A percentile compares a stretch with the other conserved stretches of the same genome.
Evolutionary conservation across 352 stramenopile genomes (phyloP).

Genomic region (Pythium pyrilobum): DNA sequence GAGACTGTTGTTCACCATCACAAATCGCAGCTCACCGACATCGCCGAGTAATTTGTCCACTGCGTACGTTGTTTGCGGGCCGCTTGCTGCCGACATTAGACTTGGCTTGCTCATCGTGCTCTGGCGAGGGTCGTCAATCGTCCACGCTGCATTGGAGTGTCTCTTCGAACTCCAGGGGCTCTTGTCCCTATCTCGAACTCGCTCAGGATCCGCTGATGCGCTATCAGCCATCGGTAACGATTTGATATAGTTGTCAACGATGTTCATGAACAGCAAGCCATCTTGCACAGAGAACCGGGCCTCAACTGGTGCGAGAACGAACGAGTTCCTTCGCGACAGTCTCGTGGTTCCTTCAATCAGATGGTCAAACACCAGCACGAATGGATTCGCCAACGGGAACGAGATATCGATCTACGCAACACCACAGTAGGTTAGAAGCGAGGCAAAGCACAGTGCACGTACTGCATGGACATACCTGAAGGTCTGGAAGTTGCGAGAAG

Average conservation of each 20-base stretch:
- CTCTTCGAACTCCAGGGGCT: slow-evolving; percentile 1
- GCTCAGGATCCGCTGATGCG: slow-evolving; percentile 2
- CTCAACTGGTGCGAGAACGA: slow-evolving; percentile 77
- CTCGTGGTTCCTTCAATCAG: slow-evolving; percentile 55
- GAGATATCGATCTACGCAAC: slow-evolving; percentile 67
- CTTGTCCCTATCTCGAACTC: slow-evolving; percentile 1
- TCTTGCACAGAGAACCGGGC: slow-evolving; percentile 86
- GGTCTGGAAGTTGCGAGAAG: slow-evolving; percentile 80
- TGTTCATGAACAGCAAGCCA: slow-evolving; percentile 73
- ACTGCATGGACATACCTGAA: slow-evolving; percentile 71
- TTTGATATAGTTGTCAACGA: slow-evolving; percentile 82
- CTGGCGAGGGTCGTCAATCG: slow-evolving; percentile 3
- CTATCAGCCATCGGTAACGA: slow-evolving; percentile 10
- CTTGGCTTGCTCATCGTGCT: slow-evolving; percentile 14
- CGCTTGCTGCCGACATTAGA: not conserved
- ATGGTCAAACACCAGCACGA: slow-evolving; percentile 79
- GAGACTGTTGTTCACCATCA: slow-evolving; percentile 87
- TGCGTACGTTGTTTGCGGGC: slow-evolving; percentile 27
- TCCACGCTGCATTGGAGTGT: not conserved
- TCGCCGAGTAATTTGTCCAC: slow-evolving; percentile 82
- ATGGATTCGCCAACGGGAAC: slow-evolving; percentile 78
- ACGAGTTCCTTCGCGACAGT: slow-evolving; percentile 65
- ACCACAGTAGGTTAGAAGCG: not conserved
- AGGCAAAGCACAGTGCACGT: not conserved
- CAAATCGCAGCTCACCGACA: slow-evolving; percentile 76